Percentiles rank a stretch among this genome's conserved stretches.
Conservation (phyloP, 331 rosid species). For the Dryas integrifolia region DNA sequence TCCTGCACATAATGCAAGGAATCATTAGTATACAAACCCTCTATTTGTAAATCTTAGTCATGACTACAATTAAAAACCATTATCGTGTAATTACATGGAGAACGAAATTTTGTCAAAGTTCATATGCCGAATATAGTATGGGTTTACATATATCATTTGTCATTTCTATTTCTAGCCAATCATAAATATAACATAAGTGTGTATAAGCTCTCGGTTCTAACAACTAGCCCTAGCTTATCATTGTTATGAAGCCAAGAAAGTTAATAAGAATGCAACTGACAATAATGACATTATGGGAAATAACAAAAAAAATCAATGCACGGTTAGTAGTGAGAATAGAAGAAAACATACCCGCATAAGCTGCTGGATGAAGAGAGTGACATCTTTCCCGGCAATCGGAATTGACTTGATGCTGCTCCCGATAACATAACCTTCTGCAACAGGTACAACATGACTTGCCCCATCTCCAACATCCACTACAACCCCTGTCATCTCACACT, state of each 20-base stretch:
- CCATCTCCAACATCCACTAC: slow-evolving; percentile 98
- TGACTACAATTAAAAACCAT: background rate
- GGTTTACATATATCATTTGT: background rate
- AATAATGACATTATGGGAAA: background rate
- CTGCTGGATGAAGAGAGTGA: slow-evolving; percentile 89
- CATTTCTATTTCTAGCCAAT: background rate
- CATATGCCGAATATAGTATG: background rate
- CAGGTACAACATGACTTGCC: slow-evolving; percentile 91
- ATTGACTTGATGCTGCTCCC: slow-evolving; percentile 95
- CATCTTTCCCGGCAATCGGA: slow-evolving; percentile 93
- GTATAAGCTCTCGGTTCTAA: background rate
- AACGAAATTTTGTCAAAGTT: background rate
- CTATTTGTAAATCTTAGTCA: background rate
- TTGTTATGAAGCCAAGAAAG: background rate
- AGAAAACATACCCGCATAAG: slow-evolving; percentile 81
- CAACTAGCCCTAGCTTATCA: background rate
- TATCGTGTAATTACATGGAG: too few species aligned
- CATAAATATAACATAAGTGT: background rate
- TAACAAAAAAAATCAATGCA: background rate
- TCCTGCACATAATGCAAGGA: slow-evolving; percentile 54
- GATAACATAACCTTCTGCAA: slow-evolving; percentile 98
- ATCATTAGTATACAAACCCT: background rate
- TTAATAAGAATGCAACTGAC: background rate
- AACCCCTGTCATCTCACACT: slow-evolving; percentile 99
- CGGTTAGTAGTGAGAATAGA: slow-evolving; percentile 4